Base-by-base conservation (phyloP, 257 asterid genomes). In the Solanum corneliomulleri region DNA sequence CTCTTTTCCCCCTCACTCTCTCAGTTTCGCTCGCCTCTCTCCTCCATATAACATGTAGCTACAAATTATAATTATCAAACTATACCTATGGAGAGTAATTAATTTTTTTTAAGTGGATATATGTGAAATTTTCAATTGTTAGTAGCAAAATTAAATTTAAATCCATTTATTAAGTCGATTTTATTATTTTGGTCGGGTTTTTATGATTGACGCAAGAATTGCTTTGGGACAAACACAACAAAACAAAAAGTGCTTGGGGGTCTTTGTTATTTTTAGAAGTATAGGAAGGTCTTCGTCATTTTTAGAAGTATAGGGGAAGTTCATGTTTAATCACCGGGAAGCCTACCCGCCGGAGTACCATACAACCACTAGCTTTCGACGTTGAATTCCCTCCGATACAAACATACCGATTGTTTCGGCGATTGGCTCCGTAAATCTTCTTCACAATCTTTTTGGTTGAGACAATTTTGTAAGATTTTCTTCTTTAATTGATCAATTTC, bases 11-110 rank as follows among this genome's bases (percentile, higher is more conserved):
- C 35, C 5, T 4, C 35, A 3, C 5, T 33, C 5, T 33, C 1
- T 0, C 1, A 33, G 35, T 33, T 1, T 33, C 0, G 5, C 35
- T 3, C 5, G 5, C 5, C 35, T 33, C 35, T 33, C 1, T 33
- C 35, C 35, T 33, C 35, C 5, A 4, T 33, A 33, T 33, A 33
- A 33, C 35, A 33, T 33, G 35, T 33, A 33, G 5, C 35, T 33
- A 33, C 5, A 33, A 33, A 33, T 33, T 33, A 33, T 1, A 33
- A 33, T 3, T 33, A 31, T 31, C 33, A 31, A 31, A 31, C 33
- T 31, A 31, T 31, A 31, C 3, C 0, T 31, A 33, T 3, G 4
- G 1, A 33, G 35, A 33, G 35, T 33, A 33, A 33, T 33, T 33
- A 33, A 3, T 1, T 33, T 3, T 33, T 33, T 33, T 33, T 33